Percentiles rank a stretch among this genome's conserved stretches.
Conservation (phyloP, 257 asterid species). For the Scutellaria galericulata region DNA sequence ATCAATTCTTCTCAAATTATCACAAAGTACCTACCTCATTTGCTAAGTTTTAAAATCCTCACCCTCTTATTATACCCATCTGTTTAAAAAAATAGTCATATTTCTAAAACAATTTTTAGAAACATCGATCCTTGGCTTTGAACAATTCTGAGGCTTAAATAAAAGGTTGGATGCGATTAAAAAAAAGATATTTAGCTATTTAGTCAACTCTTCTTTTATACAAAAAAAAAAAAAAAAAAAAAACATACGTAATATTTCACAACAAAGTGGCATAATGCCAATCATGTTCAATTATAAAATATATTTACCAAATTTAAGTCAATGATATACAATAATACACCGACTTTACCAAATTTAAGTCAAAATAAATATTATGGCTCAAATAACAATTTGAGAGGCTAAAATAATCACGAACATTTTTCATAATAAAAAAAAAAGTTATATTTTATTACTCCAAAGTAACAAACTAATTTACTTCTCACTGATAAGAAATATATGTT, state of each 20-base stretch:
- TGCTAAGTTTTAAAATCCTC: too few relatives aligned
- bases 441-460: too few relatives aligned
- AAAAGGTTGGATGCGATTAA: too few relatives aligned
- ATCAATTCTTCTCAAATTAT: too few relatives aligned
- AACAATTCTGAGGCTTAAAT: conserved; percentile 20
- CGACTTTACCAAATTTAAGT: not conserved
- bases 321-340: not conserved
- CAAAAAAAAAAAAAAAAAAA: not conserved
- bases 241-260: not conserved
- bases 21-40: too few relatives aligned
- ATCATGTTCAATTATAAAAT: not conserved
- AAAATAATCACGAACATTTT: too few relatives aligned
- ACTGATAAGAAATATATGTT: too few relatives aligned
- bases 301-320: not conserved
- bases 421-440: too few relatives aligned
- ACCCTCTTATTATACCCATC: too few relatives aligned
- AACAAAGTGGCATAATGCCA: conserved; percentile 17
- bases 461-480: too few relatives aligned
- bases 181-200: not conserved
- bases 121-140: not conserved
- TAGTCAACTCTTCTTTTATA: not conserved
- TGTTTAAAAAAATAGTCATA: too few relatives aligned
- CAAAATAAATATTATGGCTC: not conserved
- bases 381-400: not conserved
- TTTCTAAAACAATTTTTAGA: too few relatives aligned